Percentiles rank a stretch among this genome's conserved stretches.
Evolutionary conservation across 169 alveolate genomes (phyloP).

Genomic region (Plasmodium gallinaceum): DNA sequence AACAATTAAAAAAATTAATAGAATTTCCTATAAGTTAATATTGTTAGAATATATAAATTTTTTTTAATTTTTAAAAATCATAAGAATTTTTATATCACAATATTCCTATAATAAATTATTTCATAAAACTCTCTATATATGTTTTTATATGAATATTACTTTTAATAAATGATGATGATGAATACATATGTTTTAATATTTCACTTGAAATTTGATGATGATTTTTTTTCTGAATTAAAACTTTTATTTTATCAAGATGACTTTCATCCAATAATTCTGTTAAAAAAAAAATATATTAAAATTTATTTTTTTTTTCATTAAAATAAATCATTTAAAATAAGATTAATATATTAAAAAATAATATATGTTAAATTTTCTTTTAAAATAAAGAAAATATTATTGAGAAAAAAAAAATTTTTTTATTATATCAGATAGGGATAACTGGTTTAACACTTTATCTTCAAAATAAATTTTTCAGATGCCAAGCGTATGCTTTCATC

Average conservation of each 20-base stretch:
- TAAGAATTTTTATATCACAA: neutral
- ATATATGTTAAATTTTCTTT: neutral
- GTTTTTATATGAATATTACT: slow-evolving; percentile 3
- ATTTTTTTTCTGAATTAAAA: slow-evolving; percentile 31
- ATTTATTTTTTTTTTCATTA: neutral
- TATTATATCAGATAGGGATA: slow-evolving; percentile 75
- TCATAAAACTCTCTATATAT: neutral
- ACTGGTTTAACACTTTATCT: slow-evolving; percentile 73
- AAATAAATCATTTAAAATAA: neutral
- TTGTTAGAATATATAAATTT: too few relatives aligned
- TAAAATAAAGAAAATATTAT: neutral
- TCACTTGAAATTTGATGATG: slow-evolving; percentile 40
- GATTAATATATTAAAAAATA: neutral
- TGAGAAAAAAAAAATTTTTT: slow-evolving; percentile 10
- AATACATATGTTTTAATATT: slow-evolving; percentile 47
- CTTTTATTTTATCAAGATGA: slow-evolving; percentile 16
- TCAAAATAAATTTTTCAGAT: slow-evolving; percentile 70
- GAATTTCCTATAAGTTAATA: too few relatives aligned
- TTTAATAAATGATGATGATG: slow-evolving; percentile 18
- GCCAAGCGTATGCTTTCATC: slow-evolving; percentile 77
- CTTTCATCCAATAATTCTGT: slow-evolving; percentile 29
- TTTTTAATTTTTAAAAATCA: too few relatives aligned
- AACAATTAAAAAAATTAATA: too few relatives aligned
- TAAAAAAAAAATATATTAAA: neutral
- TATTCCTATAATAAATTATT: neutral